Conservation (phyloP, 2,329 filamentous ascomycete species). For the Penicillium hordei region DNA sequence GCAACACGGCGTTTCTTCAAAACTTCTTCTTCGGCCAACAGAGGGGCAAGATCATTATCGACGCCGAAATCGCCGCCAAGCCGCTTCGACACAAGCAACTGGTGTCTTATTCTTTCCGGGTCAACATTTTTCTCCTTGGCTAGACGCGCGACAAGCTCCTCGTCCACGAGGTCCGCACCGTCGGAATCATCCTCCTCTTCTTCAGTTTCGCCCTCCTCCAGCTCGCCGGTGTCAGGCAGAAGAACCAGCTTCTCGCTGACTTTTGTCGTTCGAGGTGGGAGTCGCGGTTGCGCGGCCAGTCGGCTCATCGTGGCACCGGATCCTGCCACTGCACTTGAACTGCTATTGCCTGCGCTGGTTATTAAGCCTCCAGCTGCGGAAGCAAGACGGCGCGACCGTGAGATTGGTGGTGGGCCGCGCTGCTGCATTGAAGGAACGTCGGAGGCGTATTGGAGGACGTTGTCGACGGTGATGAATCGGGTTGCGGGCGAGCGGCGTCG, state of each 20-base stretch:
- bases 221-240: slow-evolving; percentile 69
- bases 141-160: slow-evolving; percentile 37
- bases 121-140: slow-evolving; percentile 36
- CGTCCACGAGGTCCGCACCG: slow-evolving; percentile 33
- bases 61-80: slow-evolving; percentile 56
- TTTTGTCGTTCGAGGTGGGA: slow-evolving; percentile 87
- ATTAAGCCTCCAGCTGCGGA: slow-evolving; percentile 34
- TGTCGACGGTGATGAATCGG: slow-evolving; percentile 86
- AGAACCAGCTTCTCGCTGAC: slow-evolving; percentile 96
- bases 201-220: slow-evolving; percentile 44
- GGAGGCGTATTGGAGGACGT: slow-evolving; percentile 87
- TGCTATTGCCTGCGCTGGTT: slow-evolving; percentile 35
- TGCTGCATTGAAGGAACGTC: slow-evolving; percentile 95
- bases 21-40: slow-evolving; percentile 59
- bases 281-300: slow-evolving; percentile 55
- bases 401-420: slow-evolving; percentile 59
- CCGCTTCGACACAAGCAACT: slow-evolving; percentile 33
- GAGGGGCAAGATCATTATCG: slow-evolving; percentile 52
- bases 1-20: slow-evolving; percentile 54
- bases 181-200: slow-evolving; percentile 29
- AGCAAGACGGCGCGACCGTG: slow-evolving; percentile 34
- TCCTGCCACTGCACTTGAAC: slow-evolving; percentile 43
- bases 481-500: slow-evolving; percentile 49
- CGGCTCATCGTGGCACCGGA: slow-evolving; percentile 57
- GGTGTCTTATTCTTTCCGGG: slow-evolving; percentile 35